These are phyloP conservation scores for Lathyrus oleraceus DNA, from an alignment of 306 rosid species.

Conservation along the genomic window DNA sequence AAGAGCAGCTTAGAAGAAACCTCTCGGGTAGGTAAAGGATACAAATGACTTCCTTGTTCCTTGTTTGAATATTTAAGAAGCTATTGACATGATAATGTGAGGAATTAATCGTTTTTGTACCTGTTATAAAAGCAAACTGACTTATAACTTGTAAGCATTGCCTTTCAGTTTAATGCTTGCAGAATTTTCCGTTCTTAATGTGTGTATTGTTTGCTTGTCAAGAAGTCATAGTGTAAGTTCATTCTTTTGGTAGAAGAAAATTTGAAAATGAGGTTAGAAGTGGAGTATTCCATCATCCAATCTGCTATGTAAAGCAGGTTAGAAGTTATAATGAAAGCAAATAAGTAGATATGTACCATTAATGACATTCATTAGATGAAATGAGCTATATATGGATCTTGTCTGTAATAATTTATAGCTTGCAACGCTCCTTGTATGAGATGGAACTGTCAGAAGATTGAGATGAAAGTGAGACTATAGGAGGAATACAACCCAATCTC, in stretches of 20 bases:
- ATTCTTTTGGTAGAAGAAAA: not conserved
- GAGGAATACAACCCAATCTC: not conserved
- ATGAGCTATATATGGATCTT: conserved; percentile 37
- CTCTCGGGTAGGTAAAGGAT: not conserved
- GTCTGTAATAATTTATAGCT: conserved; percentile 33
- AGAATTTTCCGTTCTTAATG: not conserved
- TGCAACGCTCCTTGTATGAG: conserved; percentile 17
- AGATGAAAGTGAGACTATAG: conserved; percentile 11
- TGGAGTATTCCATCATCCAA: not conserved
- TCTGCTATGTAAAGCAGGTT: not conserved
- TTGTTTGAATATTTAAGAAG: conserved; percentile 13
- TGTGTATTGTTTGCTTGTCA: not conserved
- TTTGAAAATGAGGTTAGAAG: not conserved
- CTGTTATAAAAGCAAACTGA: not conserved
- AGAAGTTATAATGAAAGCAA: conserved; percentile 12
- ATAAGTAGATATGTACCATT: not conserved
- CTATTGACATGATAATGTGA: conserved; percentile 1
- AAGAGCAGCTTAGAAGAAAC: not conserved
- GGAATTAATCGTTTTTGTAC: not conserved
- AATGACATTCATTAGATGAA: conserved; percentile 14
- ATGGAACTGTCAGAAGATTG: conserved; percentile 26
- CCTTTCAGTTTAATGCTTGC: not conserved
- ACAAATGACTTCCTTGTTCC: not conserved
- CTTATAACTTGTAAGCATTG: not conserved
- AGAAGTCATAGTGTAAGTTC: not conserved